Percentiles rank a stretch among this genome's conserved stretches.
Evolutionary conservation across 148 eudicot species (phyloP).

Genomic region (Cornus controversa): DNA sequence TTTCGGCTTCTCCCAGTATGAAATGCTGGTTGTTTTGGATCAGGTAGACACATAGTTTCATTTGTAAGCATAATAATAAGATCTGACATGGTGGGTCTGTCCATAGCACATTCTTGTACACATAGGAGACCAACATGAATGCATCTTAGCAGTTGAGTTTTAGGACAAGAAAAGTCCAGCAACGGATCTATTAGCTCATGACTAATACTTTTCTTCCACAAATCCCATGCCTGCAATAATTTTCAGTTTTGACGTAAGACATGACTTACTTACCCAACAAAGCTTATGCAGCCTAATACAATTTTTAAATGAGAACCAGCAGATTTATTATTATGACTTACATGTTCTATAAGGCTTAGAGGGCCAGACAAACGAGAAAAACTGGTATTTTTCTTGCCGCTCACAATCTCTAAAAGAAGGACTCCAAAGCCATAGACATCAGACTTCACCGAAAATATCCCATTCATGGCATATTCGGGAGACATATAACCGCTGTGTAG

Average conservation of each 20-base stretch:
- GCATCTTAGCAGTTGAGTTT: not conserved
- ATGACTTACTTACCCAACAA: too few relatives aligned
- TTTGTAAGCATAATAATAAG: slow-evolving; percentile 6
- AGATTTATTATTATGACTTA: too few relatives aligned
- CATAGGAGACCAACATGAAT: slow-evolving; percentile 16
- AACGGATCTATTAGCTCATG: not conserved
- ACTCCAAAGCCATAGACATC: slow-evolving; percentile 1
- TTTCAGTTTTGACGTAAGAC: too few relatives aligned
- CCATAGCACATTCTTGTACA: not conserved
- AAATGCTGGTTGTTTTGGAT: slow-evolving; percentile 10
- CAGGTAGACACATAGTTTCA: not conserved
- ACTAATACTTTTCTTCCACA: slow-evolving; percentile 5
- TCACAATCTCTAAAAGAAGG: too few relatives aligned
- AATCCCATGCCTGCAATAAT: not conserved
- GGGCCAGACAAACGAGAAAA: too few relatives aligned
- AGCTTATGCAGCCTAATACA: too few relatives aligned
- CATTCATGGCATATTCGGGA: slow-evolving; percentile 2
- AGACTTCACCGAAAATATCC: not conserved
- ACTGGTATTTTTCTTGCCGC: not conserved
- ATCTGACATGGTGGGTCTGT: slow-evolving; percentile 10
- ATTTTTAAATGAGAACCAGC: too few relatives aligned
- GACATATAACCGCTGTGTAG: not conserved
- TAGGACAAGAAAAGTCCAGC: not conserved
- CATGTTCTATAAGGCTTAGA: too few relatives aligned
- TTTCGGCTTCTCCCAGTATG: not conserved